Percentiles rank a stretch among this genome's conserved stretches.
phyloP scores from a whole-genome alignment of 2,329 filamentous ascomycete species.

The Talaromyces sp. region DNA sequence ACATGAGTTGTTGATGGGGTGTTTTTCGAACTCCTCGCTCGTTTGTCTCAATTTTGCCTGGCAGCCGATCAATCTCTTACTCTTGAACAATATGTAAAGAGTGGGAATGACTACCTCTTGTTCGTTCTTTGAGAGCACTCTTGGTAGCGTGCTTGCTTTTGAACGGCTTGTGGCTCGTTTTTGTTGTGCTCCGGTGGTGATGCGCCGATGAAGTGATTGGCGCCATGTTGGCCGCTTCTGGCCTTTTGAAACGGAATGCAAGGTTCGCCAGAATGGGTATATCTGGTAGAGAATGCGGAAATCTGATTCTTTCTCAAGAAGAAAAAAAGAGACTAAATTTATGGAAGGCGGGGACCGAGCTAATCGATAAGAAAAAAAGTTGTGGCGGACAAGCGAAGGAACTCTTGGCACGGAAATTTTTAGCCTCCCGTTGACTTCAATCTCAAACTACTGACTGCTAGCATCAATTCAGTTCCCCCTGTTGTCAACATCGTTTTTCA shows the following conservation, averaged over 20 bases:
- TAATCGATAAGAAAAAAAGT: conserved; percentile 21
- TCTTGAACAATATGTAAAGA: background rate
- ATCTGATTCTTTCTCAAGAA: background rate
- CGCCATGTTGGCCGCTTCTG: conserved; percentile 65
- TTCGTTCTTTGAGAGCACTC: conserved; percentile 74
- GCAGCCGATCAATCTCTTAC: background rate
- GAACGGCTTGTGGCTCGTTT: conserved; percentile 81
- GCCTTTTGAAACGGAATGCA: conserved; percentile 82
- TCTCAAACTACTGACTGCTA: too few relatives aligned
- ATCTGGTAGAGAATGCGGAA: too few relatives aligned
- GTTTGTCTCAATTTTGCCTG: conserved; percentile 68
- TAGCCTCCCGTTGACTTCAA: conserved; percentile 14
- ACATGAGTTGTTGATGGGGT: conserved; percentile 94
- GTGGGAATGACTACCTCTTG: conserved; percentile 62
- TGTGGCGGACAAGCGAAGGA: conserved; percentile 36
- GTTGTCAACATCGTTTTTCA: background rate
- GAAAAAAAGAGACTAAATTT: conserved; percentile 20
- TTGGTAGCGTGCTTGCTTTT: conserved; percentile 91
- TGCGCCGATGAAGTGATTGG: conserved; percentile 51
- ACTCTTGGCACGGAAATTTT: conserved; percentile 39
- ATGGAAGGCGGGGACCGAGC: conserved; percentile 19
- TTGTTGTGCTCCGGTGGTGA: conserved; percentile 90
- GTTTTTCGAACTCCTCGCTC: conserved; percentile 77
- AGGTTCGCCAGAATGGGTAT: conserved; percentile 54
- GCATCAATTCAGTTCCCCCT: too few relatives aligned